These are phyloP conservation scores for Trypanosoma brucei DNA, from an alignment of 208 protist species.

Conservation along the genomic window DNA sequence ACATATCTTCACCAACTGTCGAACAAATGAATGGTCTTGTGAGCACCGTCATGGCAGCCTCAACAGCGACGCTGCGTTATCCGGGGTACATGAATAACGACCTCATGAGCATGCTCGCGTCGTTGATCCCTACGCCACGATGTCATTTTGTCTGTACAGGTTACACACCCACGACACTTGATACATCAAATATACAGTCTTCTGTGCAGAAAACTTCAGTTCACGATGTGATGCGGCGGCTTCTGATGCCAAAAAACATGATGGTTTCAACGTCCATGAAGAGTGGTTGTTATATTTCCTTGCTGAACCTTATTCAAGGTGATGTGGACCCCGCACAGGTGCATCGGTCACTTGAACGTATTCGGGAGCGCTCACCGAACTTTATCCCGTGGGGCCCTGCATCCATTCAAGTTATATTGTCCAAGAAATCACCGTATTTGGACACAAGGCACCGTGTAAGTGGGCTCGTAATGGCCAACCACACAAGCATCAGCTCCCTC, in stretches of 20 bases:
- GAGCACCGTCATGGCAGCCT: constrained; percentile 98
- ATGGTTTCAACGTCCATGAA: constrained; percentile 93
- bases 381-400: constrained; percentile 99
- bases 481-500: constrained; percentile 96
- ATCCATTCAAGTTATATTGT: constrained; percentile 94
- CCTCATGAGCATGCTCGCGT: constrained; percentile 95
- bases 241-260: constrained; percentile 99
- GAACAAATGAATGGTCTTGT: constrained; percentile 98
- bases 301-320: constrained; percentile 99
- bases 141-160: constrained; percentile 99
- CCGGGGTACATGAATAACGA: constrained; percentile 98
- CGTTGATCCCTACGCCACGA: constrained; percentile 98
- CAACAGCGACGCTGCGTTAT: constrained; percentile 98
- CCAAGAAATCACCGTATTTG: constrained; percentile 95
- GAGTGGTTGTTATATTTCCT: constrained; percentile 97
- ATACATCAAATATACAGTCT: constrained; percentile 80
- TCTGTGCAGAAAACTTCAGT: constrained; percentile 99
- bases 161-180: constrained; percentile 97
- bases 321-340: constrained; percentile 98
- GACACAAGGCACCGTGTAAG: constrained; percentile 95
- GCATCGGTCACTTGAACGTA: constrained; percentile 98
- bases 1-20: constrained; percentile 94
- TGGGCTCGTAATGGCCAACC: constrained; percentile 99
- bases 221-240: constrained; percentile 98
- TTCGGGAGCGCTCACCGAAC: constrained; percentile 94